These are phyloP conservation scores for Trametes cinnabarina DNA, from an alignment of 768 basidiomycete species.

Conservation along the genomic window DNA sequence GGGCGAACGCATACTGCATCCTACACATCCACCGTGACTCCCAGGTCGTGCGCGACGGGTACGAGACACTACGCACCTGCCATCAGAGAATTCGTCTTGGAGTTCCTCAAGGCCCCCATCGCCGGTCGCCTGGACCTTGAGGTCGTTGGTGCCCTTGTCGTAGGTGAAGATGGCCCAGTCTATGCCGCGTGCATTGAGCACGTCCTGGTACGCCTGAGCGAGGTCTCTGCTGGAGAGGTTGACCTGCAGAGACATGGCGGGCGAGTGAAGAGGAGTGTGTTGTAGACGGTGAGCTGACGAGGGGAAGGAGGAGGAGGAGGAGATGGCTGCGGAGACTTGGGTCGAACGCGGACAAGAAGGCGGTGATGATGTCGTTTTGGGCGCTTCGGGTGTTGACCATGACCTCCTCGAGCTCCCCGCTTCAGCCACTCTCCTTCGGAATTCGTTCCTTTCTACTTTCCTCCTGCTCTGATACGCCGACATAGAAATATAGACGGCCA, in stretches of 20 bases:
- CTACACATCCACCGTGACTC: conserved; percentile 40
- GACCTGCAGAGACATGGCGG: conserved; percentile 71
- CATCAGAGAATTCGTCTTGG: conserved; percentile 93
- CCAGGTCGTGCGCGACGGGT: not conserved
- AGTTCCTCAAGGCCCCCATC: conserved; percentile 86
- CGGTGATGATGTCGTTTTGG: conserved; percentile 13
- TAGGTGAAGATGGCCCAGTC: conserved; percentile 83
- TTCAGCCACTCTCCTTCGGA: not conserved
- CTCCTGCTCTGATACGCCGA: not conserved
- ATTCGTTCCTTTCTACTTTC: not conserved
- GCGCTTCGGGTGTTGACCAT: conserved; percentile 12
- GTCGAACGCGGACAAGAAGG: not conserved
- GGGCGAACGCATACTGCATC: conserved; percentile 90
- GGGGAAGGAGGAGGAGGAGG: not conserved
- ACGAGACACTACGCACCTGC: conserved; percentile 52
- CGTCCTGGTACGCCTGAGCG: conserved; percentile 68
- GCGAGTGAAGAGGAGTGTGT: not conserved
- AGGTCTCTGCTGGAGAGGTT: conserved; percentile 77
- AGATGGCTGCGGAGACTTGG: not conserved
- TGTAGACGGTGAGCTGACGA: not conserved
- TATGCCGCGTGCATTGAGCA: conserved; percentile 62
- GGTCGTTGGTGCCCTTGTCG: conserved; percentile 77
- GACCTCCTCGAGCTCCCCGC: not conserved
- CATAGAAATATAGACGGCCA: not conserved
- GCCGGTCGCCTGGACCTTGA: conserved; percentile 86